A percentile compares a stretch with the other conserved stretches of the same genome.
These are phyloP conservation scores for Chlamydomonas incerta DNA, from an alignment of 139 green algal species.

Conservation along the genomic window DNA sequence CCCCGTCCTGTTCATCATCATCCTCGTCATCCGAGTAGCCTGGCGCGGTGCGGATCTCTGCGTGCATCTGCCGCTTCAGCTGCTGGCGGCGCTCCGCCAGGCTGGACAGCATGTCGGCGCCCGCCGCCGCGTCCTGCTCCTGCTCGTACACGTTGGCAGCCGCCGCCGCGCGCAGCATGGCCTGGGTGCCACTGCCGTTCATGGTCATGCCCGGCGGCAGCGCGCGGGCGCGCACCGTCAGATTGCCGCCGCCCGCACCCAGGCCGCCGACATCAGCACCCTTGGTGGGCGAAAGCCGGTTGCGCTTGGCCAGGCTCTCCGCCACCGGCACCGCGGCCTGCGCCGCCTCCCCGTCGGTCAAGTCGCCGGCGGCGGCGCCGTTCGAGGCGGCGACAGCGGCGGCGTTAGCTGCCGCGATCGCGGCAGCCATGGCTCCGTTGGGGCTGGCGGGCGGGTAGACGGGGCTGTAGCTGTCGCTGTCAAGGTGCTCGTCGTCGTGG, in stretches of 20 bases:
- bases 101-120: too few relatives aligned
- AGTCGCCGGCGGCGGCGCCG: too few relatives aligned
- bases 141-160: too few relatives aligned
- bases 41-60: too few relatives aligned
- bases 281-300: neutral
- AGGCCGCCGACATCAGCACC: neutral
- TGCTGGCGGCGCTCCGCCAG: too few relatives aligned
- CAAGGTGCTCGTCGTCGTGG: neutral
- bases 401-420: neutral
- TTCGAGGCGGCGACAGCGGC: too few relatives aligned
- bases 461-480: conserved; percentile 34
- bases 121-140: too few relatives aligned
- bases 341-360: too few relatives aligned
- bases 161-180: too few relatives aligned
- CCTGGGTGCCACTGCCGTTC: neutral
- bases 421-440: neutral
- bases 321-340: neutral
- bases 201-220: neutral
- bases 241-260: neutral
- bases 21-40: neutral
- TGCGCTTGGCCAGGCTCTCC: conserved; percentile 7
- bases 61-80: too few relatives aligned
- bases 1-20: neutral
- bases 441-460: neutral
- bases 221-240: neutral